Evolutionary conservation across 2,329 filamentous ascomycete species (phyloP).

Genomic region (Microcyclosporella mali): DNA sequence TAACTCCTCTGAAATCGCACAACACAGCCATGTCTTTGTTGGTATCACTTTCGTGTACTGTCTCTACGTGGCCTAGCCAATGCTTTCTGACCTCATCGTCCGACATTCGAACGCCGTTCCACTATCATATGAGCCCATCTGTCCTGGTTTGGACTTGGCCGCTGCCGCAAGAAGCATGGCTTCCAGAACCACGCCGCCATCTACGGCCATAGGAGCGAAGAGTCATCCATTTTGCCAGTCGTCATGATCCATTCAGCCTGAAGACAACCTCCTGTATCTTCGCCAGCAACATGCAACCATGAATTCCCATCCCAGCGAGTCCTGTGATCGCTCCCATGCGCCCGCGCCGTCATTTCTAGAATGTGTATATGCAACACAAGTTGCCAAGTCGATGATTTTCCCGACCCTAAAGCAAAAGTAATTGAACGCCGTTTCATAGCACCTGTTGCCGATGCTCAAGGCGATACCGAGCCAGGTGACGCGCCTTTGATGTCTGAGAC

Average conservation of each 20-base stretch:
- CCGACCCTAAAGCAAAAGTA: too few species aligned
- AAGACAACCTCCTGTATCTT: neutral
- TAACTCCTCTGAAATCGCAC: too few species aligned
- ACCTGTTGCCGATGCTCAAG: neutral
- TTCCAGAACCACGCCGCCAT: neutral
- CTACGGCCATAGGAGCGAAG: neutral
- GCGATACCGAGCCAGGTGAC: slow-evolving; percentile 5
- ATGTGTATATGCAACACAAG: too few species aligned
- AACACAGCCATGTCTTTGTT: too few species aligned
- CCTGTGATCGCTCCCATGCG: neutral
- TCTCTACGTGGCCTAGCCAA: neutral
- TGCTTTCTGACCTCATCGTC: slow-evolving; percentile 5
- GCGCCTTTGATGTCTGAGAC: slow-evolving; percentile 8
- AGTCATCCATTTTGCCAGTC: neutral
- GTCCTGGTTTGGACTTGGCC: neutral
- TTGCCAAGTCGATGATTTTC: too few species aligned
- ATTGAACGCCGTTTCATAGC: too few species aligned
- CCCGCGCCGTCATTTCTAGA: neutral
- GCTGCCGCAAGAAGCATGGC: neutral
- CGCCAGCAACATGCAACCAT: neutral
- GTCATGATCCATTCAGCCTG: neutral
- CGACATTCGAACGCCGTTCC: neutral
- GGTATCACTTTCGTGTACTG: slow-evolving; percentile 3
- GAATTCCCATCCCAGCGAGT: neutral
- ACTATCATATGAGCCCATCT: neutral